Base-by-base conservation (phyloP, 2,329 filamentous ascomycete genomes). In the Emergomyces pasteurianus region DNA sequence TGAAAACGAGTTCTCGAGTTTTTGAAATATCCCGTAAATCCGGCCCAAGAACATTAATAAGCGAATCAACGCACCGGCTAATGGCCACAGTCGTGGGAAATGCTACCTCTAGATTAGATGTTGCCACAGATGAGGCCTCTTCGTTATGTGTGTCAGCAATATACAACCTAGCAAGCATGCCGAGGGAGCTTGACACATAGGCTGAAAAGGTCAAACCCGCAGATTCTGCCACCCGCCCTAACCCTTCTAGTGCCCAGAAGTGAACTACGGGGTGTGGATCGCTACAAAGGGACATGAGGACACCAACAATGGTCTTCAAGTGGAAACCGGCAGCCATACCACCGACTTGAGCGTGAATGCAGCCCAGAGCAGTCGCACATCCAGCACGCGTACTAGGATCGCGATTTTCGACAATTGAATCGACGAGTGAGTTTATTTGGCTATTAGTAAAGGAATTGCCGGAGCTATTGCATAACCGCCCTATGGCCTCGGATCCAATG, bases 261-360 rank as follows among this genome's bases (percentile, higher is more conserved):
- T 99, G 94, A 9, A 99, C 94, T 0, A 89, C 86, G 0, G 94
- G 92, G 71, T 99, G 94, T 23, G 92, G 90, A 70, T 99, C 94
- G 67, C 92, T 96, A 72, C 91, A 92, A 10, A 99, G 81, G 8
- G 94, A 97, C 88, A 97, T 95, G n/a, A 99, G 78, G 46, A 99
- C 95, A 21, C 92, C 89, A n/a, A 96, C 83, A 57, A 99, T 96
- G 1, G 91, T 96, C 77, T 97, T 97, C 58, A 99, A 81, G 72
- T 99, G 94, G 68, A 94, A 91, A 3, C 92, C 91, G 60, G 94
- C 94, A 59, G 94, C 94, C 92, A 99, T 97, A 61, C 94, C 92
- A 61, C 94, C 95, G 40, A 99, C 89, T 72, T 96, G 91, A 21
- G 90, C 89, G 75, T 99, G 92, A 58, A 99, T 97, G 61, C 88